Evolutionary conservation across 441 rosid species (phyloP).

Genomic region (Pelargonium cotyledonis): DNA sequence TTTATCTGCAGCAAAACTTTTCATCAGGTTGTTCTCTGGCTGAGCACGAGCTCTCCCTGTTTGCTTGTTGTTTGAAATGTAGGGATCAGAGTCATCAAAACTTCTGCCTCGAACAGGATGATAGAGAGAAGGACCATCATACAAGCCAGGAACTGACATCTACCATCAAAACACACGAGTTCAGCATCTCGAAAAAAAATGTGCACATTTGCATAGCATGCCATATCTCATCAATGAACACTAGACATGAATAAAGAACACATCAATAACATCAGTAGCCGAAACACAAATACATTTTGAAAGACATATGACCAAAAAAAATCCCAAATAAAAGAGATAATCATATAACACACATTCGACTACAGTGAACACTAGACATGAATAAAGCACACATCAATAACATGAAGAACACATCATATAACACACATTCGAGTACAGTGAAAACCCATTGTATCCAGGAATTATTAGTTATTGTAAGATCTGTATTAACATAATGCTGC

Average conservation of each 20-base stretch:
- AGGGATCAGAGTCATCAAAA: conserved; percentile 74
- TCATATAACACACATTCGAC: too few relatives aligned
- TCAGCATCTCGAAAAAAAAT: too few relatives aligned
- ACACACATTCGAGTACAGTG: too few relatives aligned
- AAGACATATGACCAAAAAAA: too few relatives aligned
- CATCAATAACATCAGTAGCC: not conserved
- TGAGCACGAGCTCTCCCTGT: conserved; percentile 52
- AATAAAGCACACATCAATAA: too few relatives aligned
- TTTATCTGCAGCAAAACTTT: conserved; percentile 79
- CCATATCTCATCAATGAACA: too few relatives aligned
- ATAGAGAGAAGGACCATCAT: conserved; percentile 56
- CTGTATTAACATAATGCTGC: not conserved
- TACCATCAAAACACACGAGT: conserved; percentile 29
- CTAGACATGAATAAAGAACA: not conserved
- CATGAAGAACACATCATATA: too few relatives aligned
- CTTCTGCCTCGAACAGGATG: conserved; percentile 67
- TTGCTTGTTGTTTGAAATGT: conserved; percentile 49
- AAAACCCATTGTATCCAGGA: not conserved
- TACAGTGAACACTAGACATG: too few relatives aligned
- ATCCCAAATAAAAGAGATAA: too few relatives aligned
- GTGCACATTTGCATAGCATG: too few relatives aligned
- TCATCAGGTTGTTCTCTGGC: conserved; percentile 61
- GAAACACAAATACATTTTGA: not conserved
- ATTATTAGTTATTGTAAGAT: not conserved
- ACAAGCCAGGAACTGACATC: conserved; percentile 54